A percentile compares a stretch with the other conserved stretches of the same genome.
Conservation (phyloP, 2,329 filamentous ascomycete genomes). For the Monilinia laxa region DNA sequence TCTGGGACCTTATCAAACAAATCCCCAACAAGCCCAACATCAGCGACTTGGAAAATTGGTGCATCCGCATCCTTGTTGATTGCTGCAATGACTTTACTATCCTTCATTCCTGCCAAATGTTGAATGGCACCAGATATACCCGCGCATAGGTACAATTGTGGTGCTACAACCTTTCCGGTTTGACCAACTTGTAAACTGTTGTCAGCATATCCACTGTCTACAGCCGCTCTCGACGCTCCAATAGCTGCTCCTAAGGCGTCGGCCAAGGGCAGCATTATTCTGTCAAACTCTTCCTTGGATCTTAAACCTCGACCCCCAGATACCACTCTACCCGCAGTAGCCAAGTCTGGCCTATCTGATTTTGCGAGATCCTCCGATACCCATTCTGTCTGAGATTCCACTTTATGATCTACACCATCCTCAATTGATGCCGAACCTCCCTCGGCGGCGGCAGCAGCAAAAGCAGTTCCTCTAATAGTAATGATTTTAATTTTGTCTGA, state of each 20-base stretch:
- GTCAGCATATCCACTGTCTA: constrained; percentile 96
- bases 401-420: constrained; percentile 81
- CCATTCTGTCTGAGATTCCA: constrained; percentile 75
- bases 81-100: constrained; percentile 97
- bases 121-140: constrained; percentile 98
- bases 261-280: constrained; percentile 85
- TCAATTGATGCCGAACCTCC: constrained; percentile 75
- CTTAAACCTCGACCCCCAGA: constrained; percentile 93
- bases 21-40: constrained; percentile 93
- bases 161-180: constrained; percentile 97
- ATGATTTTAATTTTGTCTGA: constrained; percentile 82
- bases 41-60: constrained; percentile 96
- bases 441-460: constrained; percentile 69
- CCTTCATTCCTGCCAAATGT: constrained; percentile 98
- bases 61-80: constrained; percentile 98
- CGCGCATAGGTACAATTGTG: constrained; percentile 90
- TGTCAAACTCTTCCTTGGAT: constrained; percentile 97
- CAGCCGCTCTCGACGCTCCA: constrained; percentile 89
- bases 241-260: constrained; percentile 94
- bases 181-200: constrained; percentile 98
- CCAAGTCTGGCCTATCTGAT: constrained; percentile 90
- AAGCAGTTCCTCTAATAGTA: constrained; percentile 90
- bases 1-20: constrained; percentile 95
- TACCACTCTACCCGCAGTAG: constrained; percentile 85
- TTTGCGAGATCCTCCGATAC: constrained; percentile 89